A percentile compares a stretch with the other conserved stretches of the same genome.
Conservation (phyloP, 352 stramenopile genomes). For the Globisporangium heterothallicum region DNA sequence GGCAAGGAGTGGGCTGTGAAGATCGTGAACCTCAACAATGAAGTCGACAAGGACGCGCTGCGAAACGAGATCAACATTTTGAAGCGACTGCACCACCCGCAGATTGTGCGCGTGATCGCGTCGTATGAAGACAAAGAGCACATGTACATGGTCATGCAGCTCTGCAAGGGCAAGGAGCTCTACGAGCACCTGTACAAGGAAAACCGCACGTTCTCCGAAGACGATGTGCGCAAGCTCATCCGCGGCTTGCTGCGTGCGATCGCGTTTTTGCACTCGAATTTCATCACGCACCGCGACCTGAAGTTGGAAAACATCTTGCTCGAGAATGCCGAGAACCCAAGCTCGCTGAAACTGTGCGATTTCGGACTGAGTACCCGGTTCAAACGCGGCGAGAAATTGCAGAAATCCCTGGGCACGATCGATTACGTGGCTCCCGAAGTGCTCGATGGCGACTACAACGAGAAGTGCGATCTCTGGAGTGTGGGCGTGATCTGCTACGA, state of each 20-base stretch:
- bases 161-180: slow-evolving; percentile 78
- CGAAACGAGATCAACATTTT: slow-evolving; percentile 77
- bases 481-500: slow-evolving; percentile 79
- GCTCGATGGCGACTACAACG: slow-evolving; percentile 75
- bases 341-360: slow-evolving; percentile 77
- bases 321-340: slow-evolving; percentile 51
- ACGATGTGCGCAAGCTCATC: slow-evolving; percentile 63
- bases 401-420: slow-evolving; percentile 73
- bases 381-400: slow-evolving; percentile 62
- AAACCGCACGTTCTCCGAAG: slow-evolving; percentile 53
- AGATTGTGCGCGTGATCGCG: slow-evolving; percentile 73
- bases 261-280: slow-evolving; percentile 75
- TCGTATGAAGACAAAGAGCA: slow-evolving; percentile 74
- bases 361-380: slow-evolving; percentile 79
- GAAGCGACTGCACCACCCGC: slow-evolving; percentile 70
- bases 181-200: slow-evolving; percentile 75
- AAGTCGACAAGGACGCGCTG: slow-evolving; percentile 66
- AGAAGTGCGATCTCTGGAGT: slow-evolving; percentile 80
- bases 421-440: slow-evolving; percentile 82
- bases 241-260: slow-evolving; percentile 49
- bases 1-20: slow-evolving; percentile 79
- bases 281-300: slow-evolving; percentile 74
- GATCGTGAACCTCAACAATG: slow-evolving; percentile 63
- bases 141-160: slow-evolving; percentile 88
- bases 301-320: slow-evolving; percentile 83